Evolutionary conservation across 106 monocot species (phyloP), one percentile per base, ranked within the genome.

Genomic region (Ottelia alismoides): DNA sequence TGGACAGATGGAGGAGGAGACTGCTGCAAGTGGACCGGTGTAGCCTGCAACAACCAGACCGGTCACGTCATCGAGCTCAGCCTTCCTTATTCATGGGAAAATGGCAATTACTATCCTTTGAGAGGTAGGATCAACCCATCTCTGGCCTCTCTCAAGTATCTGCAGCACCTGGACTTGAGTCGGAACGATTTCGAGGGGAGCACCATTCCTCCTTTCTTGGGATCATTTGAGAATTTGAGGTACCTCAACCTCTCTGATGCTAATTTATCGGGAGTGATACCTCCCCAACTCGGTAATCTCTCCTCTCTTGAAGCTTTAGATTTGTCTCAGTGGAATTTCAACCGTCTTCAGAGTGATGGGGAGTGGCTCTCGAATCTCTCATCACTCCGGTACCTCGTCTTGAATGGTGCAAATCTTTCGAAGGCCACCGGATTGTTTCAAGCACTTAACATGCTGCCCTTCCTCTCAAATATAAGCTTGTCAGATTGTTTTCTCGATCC

Each of bases 121-220:
- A 58, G 52, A 21, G 74, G 74, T 17, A 31, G 21, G 1, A 62
- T 74, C 11, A 49, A 51, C 27, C 54, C 52, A n/a, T 74, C 79
- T 9, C 28, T 79, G 31, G 49, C 48, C 1, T 28, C n/a, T 1
- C 25, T 79, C 20, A 66, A 57, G 45, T 53, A 26, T 1, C 28
- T 79, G 23, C 31, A 49, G 10, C 44, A 57, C 27, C 30, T 81
- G 7, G 72, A 76, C 64, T 61, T 81, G 25, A 81, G 69, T 47
- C 20, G 2, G 32, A 81, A 76, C 52, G 2, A 58, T 35, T 81
- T 81, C 32, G 45, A 46, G 1, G 57, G 51, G 19, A 28, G 26
- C 26, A 29, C 59, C 0, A 76, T 81, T 28, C 81, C 81, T 1
- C 4, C 27, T 17, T 81, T 65, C 55, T 29, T 76, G 0, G 59